Evolutionary conservation across 1,139 yeast genomes (phyloP), one percentile per base, ranked within the genome.

Genomic region (Magnusiomyces fungicola): DNA sequence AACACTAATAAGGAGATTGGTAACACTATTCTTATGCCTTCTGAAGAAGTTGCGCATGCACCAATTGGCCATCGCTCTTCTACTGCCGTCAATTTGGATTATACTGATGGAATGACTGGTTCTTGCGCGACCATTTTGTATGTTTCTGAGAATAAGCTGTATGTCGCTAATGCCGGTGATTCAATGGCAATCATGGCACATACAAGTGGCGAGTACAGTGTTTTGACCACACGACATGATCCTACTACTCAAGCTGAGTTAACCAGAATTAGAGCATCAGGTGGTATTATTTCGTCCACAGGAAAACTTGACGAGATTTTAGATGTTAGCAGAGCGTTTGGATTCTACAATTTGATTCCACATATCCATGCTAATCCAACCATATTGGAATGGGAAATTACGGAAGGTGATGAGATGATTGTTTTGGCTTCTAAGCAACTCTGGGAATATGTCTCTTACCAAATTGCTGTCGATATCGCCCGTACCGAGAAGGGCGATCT

Each of bases 111-210:
- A 7, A 69, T 76, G 46, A 79, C 92, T n/a, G 98, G 98, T 12
- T 83, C 95, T 45, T 79, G 95, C 47, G 85, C 88, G 0, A 81
- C 96, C 0, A 80, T 89, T 19, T 74, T 88, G 12, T 94, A 87
- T 62, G 75, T 92, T 55, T 79, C 79, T 55, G 94, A 83, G 33
- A 78, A 78, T 51, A 75, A 73, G 52, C 66, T 90, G 29, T 89
- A 83, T 64, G 76, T 90, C 19, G 97, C 97, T 2, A 90, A 90
- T 59, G 79, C 86, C 50, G 99, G 99, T 60, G 97, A 92, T 62
- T 80, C 87, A 2, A 85, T 83, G 74, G 92, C 90, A 0, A 73
- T 92, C 48, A 66, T 92, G 49, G 82, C 95, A 3, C 77, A 83
- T 55, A 78, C 80, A 42, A 87, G 86, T 64, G 97, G 97, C 27